A percentile compares a stretch with the other conserved stretches of the same genome.
phyloP scores from a whole-genome alignment of 2,329 filamentous ascomycete genomes.

The Teratosphaeria nubilosa region DNA sequence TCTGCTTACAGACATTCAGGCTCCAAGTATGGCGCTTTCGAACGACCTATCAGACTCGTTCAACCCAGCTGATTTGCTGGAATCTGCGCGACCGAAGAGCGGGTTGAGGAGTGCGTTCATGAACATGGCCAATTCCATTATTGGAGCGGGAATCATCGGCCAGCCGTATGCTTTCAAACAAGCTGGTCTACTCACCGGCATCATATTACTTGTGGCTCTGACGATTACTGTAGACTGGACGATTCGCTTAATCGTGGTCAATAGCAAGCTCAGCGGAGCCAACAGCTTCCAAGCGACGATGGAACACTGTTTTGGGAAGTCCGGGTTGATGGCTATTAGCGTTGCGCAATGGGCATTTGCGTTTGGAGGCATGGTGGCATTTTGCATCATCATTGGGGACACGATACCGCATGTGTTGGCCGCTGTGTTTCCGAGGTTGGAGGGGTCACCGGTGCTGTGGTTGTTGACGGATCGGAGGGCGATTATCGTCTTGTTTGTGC shows the following conservation, averaged over 20 bases:
- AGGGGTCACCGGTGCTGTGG: slow-evolving; percentile 64
- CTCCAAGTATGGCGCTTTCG: slow-evolving; percentile 65
- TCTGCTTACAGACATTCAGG: slow-evolving; percentile 72
- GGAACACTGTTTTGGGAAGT: slow-evolving; percentile 83
- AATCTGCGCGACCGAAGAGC: slow-evolving; percentile 66
- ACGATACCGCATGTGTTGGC: slow-evolving; percentile 83
- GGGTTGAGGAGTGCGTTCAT: slow-evolving; percentile 84
- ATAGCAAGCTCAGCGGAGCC: slow-evolving; percentile 89
- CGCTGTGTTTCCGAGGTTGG: slow-evolving; percentile 69
- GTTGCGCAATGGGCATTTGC: slow-evolving; percentile 97
- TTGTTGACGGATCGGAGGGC: slow-evolving; percentile 71
- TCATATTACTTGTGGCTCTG: slow-evolving; percentile 65
- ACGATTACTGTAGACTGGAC: slow-evolving; percentile 94
- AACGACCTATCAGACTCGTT: slow-evolving; percentile 47
- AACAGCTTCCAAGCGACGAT: slow-evolving; percentile 94
- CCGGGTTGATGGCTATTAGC: slow-evolving; percentile 79
- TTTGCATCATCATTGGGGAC: slow-evolving; percentile 94
- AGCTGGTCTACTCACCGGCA: slow-evolving; percentile 73
- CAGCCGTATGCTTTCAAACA: slow-evolving; percentile 96
- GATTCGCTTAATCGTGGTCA: slow-evolving; percentile 91
- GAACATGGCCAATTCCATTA: slow-evolving; percentile 99
- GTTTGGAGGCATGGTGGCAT: slow-evolving; percentile 97
- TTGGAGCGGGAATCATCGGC: slow-evolving; percentile 61
- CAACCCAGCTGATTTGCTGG: slow-evolving; percentile 48
- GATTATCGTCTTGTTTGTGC: slow-evolving; percentile 77